A percentile compares a stretch with the other conserved stretches of the same genome.
Conservation (phyloP, 2,329 filamentous ascomycete species). For the Pseudogymnoascus sp. region DNA sequence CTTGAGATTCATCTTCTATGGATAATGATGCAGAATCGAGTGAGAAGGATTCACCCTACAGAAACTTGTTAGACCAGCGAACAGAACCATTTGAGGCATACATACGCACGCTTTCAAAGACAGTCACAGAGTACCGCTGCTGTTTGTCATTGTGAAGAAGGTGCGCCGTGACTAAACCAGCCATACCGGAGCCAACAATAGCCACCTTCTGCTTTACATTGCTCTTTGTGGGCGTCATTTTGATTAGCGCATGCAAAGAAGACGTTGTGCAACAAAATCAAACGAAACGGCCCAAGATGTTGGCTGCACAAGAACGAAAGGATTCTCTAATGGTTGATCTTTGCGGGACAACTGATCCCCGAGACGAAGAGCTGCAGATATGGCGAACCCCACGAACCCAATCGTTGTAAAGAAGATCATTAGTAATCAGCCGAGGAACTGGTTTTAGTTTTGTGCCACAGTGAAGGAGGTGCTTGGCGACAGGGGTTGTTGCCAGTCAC, state of each 20-base stretch:
- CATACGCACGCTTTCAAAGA: slow-evolving; percentile 37
- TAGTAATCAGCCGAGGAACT: background rate
- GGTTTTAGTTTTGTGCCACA: background rate
- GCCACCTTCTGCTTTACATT: slow-evolving; percentile 29
- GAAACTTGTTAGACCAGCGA: background rate
- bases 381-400: background rate
- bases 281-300: background rate
- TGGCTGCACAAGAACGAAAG: background rate
- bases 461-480: background rate
- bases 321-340: background rate
- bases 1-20: slow-evolving; percentile 21
- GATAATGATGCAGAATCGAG: slow-evolving; percentile 38
- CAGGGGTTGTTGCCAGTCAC: background rate
- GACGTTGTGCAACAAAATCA: background rate
- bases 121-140: slow-evolving; percentile 34
- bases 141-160: slow-evolving; percentile 34
- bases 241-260: background rate
- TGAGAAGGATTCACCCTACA: slow-evolving; percentile 36
- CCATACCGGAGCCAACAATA: slow-evolving; percentile 41
- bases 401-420: background rate
- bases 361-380: background rate
- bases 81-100: background rate
- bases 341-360: background rate
- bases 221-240: slow-evolving; percentile 10
- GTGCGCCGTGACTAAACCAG: slow-evolving; percentile 39